These are phyloP conservation scores for Lophiostoma macrostomum DNA, from an alignment of 495 filamentous ascomycete genomes.

Conservation along the genomic window DNA sequence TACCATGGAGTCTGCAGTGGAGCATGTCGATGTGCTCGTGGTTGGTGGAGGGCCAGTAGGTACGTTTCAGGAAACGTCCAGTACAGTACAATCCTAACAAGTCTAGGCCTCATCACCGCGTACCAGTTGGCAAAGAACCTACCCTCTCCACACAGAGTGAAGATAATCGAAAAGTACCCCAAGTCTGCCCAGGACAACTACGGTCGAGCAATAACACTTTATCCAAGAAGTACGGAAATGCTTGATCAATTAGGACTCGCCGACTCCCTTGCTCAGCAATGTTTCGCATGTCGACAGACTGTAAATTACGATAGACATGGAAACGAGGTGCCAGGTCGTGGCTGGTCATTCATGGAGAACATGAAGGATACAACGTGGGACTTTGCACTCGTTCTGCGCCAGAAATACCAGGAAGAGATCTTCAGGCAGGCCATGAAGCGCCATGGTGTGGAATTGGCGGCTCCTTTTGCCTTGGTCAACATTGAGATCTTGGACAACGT, in stretches of 20 bases:
- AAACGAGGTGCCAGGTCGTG: constrained; percentile 39
- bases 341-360: constrained; percentile 42
- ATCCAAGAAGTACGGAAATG: constrained; percentile 47
- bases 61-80: not conserved
- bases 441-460: constrained; percentile 33
- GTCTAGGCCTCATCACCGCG: constrained; percentile 48
- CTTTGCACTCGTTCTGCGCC: constrained; percentile 44
- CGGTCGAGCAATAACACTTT: constrained; percentile 48
- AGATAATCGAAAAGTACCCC: constrained; percentile 45
- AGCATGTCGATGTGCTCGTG: constrained; percentile 23
- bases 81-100: not conserved
- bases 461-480: constrained; percentile 33
- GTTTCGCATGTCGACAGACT: constrained; percentile 50
- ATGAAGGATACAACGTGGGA: constrained; percentile 47
- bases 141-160: constrained; percentile 27
- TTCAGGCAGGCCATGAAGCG: constrained; percentile 37
- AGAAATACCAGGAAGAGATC: constrained; percentile 47
- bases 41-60: constrained; percentile 28
- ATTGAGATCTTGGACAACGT: constrained; percentile 36
- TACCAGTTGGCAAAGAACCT: constrained; percentile 41
- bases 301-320: constrained; percentile 49
- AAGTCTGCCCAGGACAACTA: constrained; percentile 44
- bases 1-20: not conserved
- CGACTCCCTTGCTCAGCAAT: constrained; percentile 48
- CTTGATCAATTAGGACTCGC: constrained; percentile 50